A percentile compares a stretch with the other conserved stretches of the same genome.
phyloP scores from a whole-genome alignment of 1,284 basidiomycete species.

The Erythrobasidium hasegawianum region DNA sequence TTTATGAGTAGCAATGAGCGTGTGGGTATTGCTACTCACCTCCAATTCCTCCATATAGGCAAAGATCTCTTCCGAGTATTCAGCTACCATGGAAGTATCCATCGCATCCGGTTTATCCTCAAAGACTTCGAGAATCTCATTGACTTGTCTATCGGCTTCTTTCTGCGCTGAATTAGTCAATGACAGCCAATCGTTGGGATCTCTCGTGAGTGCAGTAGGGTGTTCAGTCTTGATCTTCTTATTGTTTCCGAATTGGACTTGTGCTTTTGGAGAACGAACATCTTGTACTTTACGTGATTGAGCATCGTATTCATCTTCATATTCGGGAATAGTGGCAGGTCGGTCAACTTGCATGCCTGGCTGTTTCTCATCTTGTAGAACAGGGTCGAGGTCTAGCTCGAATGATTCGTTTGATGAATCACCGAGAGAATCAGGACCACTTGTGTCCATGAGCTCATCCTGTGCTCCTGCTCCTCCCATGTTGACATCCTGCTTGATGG shows the following conservation, averaged over 20 bases:
- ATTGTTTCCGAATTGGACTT: not conserved
- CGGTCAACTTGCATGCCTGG: conserved; percentile 52
- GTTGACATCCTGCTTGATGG: not conserved
- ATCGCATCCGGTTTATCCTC: conserved; percentile 67
- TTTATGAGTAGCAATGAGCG: not conserved
- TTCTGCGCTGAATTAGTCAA: conserved; percentile 54
- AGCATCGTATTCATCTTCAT: conserved; percentile 60
- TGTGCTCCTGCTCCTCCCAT: not conserved
- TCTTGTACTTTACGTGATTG: conserved; percentile 46
- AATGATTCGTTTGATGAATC: conserved; percentile 28
- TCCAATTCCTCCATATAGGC: conserved; percentile 90
- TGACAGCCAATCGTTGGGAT: conserved; percentile 60
- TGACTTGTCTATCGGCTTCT: conserved; percentile 46
- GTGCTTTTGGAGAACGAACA: not conserved
- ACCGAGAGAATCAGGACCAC: not conserved
- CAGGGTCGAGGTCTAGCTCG: conserved; percentile 28
- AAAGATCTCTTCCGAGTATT: conserved; percentile 97
- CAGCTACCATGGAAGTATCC: conserved; percentile 96
- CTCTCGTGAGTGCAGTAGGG: not conserved
- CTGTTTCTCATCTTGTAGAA: conserved; percentile 23
- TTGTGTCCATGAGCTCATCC: conserved; percentile 27
- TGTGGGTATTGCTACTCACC: conserved; percentile 54
- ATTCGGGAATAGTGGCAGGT: conserved; percentile 54
- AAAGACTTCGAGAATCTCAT: conserved; percentile 49
- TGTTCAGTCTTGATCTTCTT: not conserved